Evolutionary conservation across 2,329 filamentous ascomycete genomes (phyloP).

Genomic region (Calonectria hawksworthii): DNA sequence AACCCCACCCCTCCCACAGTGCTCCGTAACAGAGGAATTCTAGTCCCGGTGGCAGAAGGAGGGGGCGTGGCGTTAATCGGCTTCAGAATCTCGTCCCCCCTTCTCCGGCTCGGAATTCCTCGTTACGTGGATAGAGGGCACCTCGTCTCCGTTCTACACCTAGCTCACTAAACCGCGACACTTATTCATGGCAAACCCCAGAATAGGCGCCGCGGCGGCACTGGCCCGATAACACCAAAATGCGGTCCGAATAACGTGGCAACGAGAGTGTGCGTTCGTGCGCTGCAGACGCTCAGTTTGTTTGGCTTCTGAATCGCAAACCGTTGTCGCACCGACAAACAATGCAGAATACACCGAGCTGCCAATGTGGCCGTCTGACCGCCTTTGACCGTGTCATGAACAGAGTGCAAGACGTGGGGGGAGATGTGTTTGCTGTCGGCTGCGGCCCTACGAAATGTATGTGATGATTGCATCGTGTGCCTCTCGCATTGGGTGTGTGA

Average conservation of each 20-base stretch:
- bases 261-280: neutral
- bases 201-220: slow-evolving; percentile 1
- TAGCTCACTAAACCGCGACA: slow-evolving; percentile 7
- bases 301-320: neutral
- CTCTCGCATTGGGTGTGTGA: neutral
- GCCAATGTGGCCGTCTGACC: slow-evolving; percentile 24
- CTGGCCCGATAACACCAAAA: slow-evolving; percentile 4
- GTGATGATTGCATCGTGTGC: slow-evolving; percentile 4
- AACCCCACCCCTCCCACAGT: neutral
- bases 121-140: neutral
- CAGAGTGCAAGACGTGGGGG: neutral
- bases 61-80: slow-evolving; percentile 5
- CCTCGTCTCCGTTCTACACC: neutral
- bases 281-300: neutral
- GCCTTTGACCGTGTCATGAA: slow-evolving; percentile 18
- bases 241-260: slow-evolving; percentile 10
- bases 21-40: neutral
- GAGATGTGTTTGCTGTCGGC: neutral
- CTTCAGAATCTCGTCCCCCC: neutral
- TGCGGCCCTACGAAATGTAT: slow-evolving; percentile 9
- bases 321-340: neutral
- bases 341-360: neutral
- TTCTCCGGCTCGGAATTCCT: slow-evolving; percentile 8
- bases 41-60: neutral
- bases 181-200: neutral